Percentiles rank a stretch among this genome's conserved stretches.
phyloP scores from a whole-genome alignment of 164 flowering plant species.

The Vitis riparia region DNA sequence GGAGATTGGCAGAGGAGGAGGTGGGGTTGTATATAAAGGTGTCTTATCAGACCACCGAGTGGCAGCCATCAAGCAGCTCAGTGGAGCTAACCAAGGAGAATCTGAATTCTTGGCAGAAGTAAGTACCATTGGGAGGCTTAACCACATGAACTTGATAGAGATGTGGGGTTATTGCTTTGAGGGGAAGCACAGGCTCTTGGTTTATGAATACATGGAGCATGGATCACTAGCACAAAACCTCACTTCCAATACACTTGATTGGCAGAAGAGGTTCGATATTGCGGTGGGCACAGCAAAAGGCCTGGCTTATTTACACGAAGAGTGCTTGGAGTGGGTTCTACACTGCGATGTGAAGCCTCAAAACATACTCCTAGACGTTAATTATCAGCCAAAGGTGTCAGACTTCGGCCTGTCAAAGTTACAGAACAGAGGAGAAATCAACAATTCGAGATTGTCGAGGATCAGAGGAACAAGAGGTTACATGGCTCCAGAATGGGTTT shows the following conservation, averaged over 20 bases:
- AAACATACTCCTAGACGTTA: no score
- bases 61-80: constrained; percentile 7
- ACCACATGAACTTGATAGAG: no score
- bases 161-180: no score
- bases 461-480: no score
- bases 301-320: no score
- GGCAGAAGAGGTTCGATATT: constrained; percentile 20
- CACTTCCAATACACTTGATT: constrained; percentile 15
- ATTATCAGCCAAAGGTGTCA: neutral
- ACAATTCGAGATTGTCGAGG: no score
- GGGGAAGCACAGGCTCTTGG: no score
- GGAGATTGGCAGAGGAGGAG: constrained; percentile 16
- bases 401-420: constrained; percentile 42
- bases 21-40: neutral
- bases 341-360: no score
- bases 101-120: no score
- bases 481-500: no score
- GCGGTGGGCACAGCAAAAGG: constrained; percentile 36
- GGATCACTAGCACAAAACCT: constrained; percentile 32
- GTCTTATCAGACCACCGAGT: no score
- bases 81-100: neutral
- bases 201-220: constrained; percentile 29
- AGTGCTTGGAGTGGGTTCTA: no score
- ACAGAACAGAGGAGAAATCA: constrained; percentile 10
- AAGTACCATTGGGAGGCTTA: constrained; percentile 14